Conservation (phyloP, 345 rosid genomes). For the Lepidium africanum region DNA sequence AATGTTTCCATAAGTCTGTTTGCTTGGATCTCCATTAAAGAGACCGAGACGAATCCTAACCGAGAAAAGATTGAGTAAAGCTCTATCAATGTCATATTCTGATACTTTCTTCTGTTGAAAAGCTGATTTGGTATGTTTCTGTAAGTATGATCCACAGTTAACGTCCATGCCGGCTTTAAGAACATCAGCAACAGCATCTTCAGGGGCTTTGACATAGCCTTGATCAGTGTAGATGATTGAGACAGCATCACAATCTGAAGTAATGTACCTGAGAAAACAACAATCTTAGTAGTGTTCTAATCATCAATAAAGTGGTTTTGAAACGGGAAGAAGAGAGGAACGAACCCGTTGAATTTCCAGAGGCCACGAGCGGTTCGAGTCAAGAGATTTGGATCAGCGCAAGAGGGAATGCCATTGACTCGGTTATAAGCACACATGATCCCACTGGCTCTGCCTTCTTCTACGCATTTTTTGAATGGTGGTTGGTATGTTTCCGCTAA, state of each 20-base stretch:
- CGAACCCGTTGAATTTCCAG: slow-evolving; percentile 74
- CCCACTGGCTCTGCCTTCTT: slow-evolving; percentile 68
- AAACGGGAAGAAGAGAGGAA: background rate
- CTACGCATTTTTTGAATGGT: slow-evolving; percentile 62
- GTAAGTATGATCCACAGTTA: slow-evolving; percentile 71
- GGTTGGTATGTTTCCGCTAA: slow-evolving; percentile 84
- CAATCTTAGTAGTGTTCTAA: background rate
- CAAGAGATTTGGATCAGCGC: slow-evolving; percentile 63
- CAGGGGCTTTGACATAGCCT: slow-evolving; percentile 65
- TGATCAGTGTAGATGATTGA: slow-evolving; percentile 50
- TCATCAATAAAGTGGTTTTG: background rate
- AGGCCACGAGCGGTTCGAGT: slow-evolving; percentile 48
- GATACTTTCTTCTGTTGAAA: slow-evolving; percentile 53
- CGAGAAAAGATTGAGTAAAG: slow-evolving; percentile 69
- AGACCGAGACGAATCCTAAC: slow-evolving; percentile 86
- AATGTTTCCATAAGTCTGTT: slow-evolving; percentile 55
- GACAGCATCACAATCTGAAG: slow-evolving; percentile 90
- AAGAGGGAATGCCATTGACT: slow-evolving; percentile 70
- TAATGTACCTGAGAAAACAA: slow-evolving; percentile 48
- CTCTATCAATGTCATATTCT: slow-evolving; percentile 52
- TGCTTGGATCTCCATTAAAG: slow-evolving; percentile 60
- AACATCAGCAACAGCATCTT: slow-evolving; percentile 73
- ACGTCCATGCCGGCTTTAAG: slow-evolving; percentile 95
- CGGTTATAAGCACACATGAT: slow-evolving; percentile 84
- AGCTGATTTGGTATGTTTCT: slow-evolving; percentile 57